These are phyloP conservation scores for Pseudonitzschia pungens DNA, from an alignment of 108 stramenopile species.

Conservation along the genomic window DNA sequence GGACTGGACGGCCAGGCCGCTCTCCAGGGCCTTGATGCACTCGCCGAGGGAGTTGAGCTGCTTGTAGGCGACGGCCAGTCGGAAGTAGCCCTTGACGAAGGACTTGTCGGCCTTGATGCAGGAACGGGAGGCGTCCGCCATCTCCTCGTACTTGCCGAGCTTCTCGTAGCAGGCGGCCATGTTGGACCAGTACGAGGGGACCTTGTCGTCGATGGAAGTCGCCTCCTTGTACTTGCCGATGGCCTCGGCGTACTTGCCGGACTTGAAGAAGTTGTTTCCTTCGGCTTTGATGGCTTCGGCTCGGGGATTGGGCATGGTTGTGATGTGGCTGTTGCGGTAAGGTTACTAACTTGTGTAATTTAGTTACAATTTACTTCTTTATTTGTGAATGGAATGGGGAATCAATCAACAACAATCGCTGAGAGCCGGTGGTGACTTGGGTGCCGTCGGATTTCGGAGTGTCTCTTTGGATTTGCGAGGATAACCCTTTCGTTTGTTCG, in stretches of 20 bases:
- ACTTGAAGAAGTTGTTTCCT: slow-evolving; percentile 89
- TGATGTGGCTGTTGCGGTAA: not conserved
- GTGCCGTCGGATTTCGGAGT: no score
- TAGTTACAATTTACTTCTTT: no score
- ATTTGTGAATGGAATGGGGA: no score
- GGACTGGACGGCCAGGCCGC: slow-evolving; percentile 75
- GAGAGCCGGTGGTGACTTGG: no score
- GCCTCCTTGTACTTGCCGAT: slow-evolving; percentile 92
- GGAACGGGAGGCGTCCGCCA: slow-evolving; percentile 85
- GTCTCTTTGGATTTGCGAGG: no score
- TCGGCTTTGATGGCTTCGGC: slow-evolving; percentile 87
- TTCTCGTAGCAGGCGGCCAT: slow-evolving; percentile 94
- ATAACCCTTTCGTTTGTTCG: no score
- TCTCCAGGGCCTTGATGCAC: slow-evolving; percentile 88
- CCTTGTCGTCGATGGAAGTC: slow-evolving; percentile 66
- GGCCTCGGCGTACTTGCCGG: slow-evolving; percentile 75
- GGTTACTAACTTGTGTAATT: no score
- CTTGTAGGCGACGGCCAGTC: slow-evolving; percentile 89
- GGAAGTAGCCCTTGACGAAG: slow-evolving; percentile 98
- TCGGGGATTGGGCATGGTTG: slow-evolving; percentile 52
- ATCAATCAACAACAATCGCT: no score
- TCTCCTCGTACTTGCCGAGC: slow-evolving; percentile 84
- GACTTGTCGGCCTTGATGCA: slow-evolving; percentile 94
- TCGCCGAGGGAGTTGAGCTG: slow-evolving; percentile 68
- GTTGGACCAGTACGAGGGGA: slow-evolving; percentile 90